phyloP scores from a whole-genome alignment of 2,329 filamentous ascomycete species.

The Cercospora berteroae region DNA sequence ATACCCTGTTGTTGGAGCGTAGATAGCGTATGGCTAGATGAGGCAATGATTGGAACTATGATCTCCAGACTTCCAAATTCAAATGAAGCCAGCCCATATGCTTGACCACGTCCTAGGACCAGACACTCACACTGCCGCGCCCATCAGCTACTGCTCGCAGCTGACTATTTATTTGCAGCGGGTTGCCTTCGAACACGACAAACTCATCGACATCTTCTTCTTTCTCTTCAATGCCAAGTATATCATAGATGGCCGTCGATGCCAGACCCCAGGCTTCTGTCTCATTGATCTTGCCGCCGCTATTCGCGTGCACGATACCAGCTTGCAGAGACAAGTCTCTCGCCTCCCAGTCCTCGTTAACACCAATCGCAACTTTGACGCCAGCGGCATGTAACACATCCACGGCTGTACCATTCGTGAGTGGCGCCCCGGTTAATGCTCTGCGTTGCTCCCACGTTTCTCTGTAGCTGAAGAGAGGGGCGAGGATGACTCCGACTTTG shows the following conservation, averaged over 20 bases:
- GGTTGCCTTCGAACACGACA: slow-evolving; percentile 62
- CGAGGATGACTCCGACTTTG: slow-evolving; percentile 58
- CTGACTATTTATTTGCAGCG: slow-evolving; percentile 58
- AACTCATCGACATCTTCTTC: slow-evolving; percentile 47
- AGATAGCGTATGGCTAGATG: slow-evolving; percentile 3
- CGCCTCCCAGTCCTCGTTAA: slow-evolving; percentile 62
- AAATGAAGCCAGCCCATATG: too few species aligned
- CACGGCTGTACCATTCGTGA: slow-evolving; percentile 63
- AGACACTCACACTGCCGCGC: slow-evolving; percentile 30
- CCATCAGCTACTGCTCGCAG: slow-evolving; percentile 56
- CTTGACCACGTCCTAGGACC: slow-evolving; percentile 18
- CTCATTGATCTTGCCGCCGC: slow-evolving; percentile 55
- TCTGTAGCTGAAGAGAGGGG: slow-evolving; percentile 58
- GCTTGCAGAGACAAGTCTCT: slow-evolving; percentile 60
- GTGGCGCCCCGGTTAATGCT: slow-evolving; percentile 61
- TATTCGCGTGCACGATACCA: slow-evolving; percentile 59
- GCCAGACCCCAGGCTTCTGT: slow-evolving; percentile 58
- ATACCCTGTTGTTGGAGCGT: slow-evolving; percentile 13
- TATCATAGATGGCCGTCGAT: slow-evolving; percentile 56
- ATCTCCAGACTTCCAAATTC: not conserved
- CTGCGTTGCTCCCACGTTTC: slow-evolving; percentile 61
- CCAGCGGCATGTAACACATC: slow-evolving; percentile 59
- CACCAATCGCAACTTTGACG: slow-evolving; percentile 57
- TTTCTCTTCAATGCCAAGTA: slow-evolving; percentile 50
- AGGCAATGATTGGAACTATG: not conserved